Evolutionary conservation across 257 asterid genomes (phyloP).

Genomic region (Primulina eburnea): DNA sequence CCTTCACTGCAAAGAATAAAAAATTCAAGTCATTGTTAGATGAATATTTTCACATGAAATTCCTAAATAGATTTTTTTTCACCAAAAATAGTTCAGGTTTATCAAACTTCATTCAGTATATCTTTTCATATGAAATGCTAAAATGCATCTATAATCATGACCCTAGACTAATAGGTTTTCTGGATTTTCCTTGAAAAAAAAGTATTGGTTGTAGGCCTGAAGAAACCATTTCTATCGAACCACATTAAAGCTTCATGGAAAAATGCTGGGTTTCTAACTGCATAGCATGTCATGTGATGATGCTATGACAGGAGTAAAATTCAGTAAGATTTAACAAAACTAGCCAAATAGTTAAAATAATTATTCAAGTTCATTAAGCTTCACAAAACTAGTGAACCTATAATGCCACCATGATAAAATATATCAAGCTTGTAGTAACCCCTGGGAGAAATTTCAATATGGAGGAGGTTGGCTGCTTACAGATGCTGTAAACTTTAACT

Average conservation of each 20-base stretch:
- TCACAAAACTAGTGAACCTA: background rate
- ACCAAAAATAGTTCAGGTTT: too few species aligned
- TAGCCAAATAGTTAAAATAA: background rate
- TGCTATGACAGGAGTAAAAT: background rate
- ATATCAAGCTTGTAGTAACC: background rate
- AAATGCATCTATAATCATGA: background rate
- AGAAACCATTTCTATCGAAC: background rate
- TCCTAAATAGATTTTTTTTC: too few species aligned
- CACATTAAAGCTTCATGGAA: background rate
- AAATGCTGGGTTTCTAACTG: background rate
- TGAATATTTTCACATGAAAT: constrained; percentile 7
- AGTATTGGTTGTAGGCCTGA: background rate
- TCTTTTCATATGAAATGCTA: background rate
- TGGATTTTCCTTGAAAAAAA: background rate
- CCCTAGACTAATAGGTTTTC: background rate
- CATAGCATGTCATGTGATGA: background rate
- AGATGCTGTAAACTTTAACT: background rate
- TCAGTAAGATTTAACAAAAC: background rate
- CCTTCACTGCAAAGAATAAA: constrained; percentile 53
- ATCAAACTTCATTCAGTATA: background rate
- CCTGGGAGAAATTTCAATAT: background rate
- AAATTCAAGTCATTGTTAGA: constrained; percentile 22
- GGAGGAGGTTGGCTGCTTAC: background rate
- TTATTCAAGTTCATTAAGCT: constrained; percentile 6
- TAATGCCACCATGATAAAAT: background rate